phyloP scores from a whole-genome alignment of 208 protist genomes.

The Angomonas desouzai region DNA sequence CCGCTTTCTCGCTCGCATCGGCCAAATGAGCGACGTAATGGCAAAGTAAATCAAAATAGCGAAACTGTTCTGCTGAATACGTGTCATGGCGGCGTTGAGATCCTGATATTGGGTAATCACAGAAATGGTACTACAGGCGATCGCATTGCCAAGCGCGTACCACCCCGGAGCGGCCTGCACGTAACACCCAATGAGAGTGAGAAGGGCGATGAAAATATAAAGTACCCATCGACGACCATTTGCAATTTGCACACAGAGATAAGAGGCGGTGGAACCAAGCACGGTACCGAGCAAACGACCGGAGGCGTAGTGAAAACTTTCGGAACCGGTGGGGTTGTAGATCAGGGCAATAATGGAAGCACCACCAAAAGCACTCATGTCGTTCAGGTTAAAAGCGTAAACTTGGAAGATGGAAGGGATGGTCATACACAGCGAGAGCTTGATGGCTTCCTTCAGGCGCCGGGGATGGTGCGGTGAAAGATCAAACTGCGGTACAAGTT shows the following conservation, averaged over 20 bases:
- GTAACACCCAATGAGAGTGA: conserved; percentile 83
- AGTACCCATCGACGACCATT: conserved; percentile 47
- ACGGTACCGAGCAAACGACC: conserved; percentile 85
- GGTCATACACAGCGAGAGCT: conserved; percentile 86
- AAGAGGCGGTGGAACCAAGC: conserved; percentile 61
- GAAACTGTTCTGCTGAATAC: conserved; percentile 90
- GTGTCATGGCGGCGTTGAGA: conserved; percentile 74
- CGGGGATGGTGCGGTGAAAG: conserved; percentile 63
- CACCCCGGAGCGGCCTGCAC: conserved; percentile 79
- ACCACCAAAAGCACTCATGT: conserved; percentile 76
- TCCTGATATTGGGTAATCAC: conserved; percentile 83
- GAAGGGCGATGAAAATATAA: conserved; percentile 66
- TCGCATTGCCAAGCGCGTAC: conserved; percentile 84
- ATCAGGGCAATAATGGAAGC: conserved; percentile 86
- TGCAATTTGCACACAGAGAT: conserved; percentile 73
- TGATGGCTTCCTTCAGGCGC: conserved; percentile 87
- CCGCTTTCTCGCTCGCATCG: conserved; percentile 73
- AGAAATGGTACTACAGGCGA: conserved; percentile 84
- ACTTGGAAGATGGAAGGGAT: conserved; percentile 84
- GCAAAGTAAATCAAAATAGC: conserved; percentile 90
- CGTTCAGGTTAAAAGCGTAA: conserved; percentile 70
- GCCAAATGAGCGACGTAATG: conserved; percentile 75
- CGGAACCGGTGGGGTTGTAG: conserved; percentile 82
- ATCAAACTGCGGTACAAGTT: conserved; percentile 46
- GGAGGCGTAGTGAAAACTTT: conserved; percentile 87